Conservation (phyloP, 2,329 filamentous ascomycete genomes). For the Cercospora zeae-maydis region DNA sequence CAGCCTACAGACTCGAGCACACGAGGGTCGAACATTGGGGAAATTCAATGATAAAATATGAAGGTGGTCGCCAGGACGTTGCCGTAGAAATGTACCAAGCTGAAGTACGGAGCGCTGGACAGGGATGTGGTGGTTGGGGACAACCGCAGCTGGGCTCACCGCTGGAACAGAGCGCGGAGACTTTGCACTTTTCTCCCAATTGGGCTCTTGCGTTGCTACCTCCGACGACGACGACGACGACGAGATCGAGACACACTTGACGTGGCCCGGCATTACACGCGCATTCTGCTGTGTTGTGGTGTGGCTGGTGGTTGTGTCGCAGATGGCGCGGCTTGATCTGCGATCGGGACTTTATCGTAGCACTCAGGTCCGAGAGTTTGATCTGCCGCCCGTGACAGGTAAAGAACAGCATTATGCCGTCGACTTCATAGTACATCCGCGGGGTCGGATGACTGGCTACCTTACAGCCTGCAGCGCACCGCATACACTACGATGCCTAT, state of each 20-base stretch:
- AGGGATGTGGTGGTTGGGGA: conserved; percentile 8
- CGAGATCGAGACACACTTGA: conserved; percentile 3
- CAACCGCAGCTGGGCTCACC: conserved; percentile 1
- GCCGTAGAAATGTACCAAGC: conserved; percentile 9
- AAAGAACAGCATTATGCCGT: conserved; percentile 1
- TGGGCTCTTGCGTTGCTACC: conserved; percentile 5
- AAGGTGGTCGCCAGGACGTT: not conserved
- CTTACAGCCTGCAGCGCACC: not conserved
- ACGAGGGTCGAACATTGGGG: conserved; percentile 1
- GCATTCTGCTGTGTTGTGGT: not conserved
- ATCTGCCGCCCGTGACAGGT: conserved; percentile 7
- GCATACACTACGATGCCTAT: not conserved
- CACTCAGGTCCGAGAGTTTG: conserved; percentile 2
- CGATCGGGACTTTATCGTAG: conserved; percentile 1
- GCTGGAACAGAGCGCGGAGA: conserved; percentile 1
- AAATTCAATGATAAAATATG: not conserved
- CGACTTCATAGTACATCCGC: conserved; percentile 2
- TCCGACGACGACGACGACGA: not conserved
- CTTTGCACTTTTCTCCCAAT: conserved; percentile 9
- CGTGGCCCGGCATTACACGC: conserved; percentile 2
- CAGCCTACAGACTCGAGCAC: not conserved
- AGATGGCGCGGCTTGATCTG: conserved; percentile 1
- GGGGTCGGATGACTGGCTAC: not conserved
- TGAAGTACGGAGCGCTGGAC: not conserved
- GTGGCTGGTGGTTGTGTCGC: not conserved